phyloP scores from a whole-genome alignment of 2,329 filamentous ascomycete genomes.

The Lachnellula subtilissima region DNA sequence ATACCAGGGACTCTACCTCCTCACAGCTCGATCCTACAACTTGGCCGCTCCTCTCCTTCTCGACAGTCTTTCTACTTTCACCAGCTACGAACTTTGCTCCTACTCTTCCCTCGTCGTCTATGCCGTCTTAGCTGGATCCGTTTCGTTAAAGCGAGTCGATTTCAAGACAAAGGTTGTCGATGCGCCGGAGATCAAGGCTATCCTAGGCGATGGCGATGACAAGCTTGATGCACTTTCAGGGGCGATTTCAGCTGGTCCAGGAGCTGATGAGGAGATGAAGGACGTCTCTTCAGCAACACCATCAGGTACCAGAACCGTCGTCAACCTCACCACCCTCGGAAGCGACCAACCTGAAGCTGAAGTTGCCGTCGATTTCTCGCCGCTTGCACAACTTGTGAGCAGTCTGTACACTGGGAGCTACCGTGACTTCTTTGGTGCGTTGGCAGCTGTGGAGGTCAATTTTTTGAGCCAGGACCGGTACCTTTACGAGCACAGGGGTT shows the following conservation, averaged over 20 bases:
- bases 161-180: conserved; percentile 99
- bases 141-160: conserved; percentile 92
- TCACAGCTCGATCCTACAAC: conserved; percentile 88
- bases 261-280: conserved; percentile 72
- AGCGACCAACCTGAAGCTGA: conserved; percentile 72
- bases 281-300: conserved; percentile 53
- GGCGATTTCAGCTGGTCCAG: conserved; percentile 73
- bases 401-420: conserved; percentile 94
- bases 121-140: conserved; percentile 87
- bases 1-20: conserved; percentile 89
- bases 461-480: conserved; percentile 95
- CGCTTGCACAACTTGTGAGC: conserved; percentile 80
- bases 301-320: conserved; percentile 57
- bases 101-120: conserved; percentile 95
- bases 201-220: conserved; percentile 84
- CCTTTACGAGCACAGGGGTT: conserved; percentile 89
- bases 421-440: conserved; percentile 84
- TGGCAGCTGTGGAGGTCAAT: conserved; percentile 85
- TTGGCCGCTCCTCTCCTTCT: conserved; percentile 87
- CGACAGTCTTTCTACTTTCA: conserved; percentile 96
- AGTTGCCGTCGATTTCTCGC: conserved; percentile 79
- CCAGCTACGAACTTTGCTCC: conserved; percentile 95
- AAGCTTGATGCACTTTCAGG: conserved; percentile 79
- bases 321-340: conserved; percentile 85
- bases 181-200: conserved; percentile 95